These are phyloP conservation scores for Aphanomyces astaci DNA, from an alignment of 352 stramenopile species.

Conservation along the genomic window DNA sequence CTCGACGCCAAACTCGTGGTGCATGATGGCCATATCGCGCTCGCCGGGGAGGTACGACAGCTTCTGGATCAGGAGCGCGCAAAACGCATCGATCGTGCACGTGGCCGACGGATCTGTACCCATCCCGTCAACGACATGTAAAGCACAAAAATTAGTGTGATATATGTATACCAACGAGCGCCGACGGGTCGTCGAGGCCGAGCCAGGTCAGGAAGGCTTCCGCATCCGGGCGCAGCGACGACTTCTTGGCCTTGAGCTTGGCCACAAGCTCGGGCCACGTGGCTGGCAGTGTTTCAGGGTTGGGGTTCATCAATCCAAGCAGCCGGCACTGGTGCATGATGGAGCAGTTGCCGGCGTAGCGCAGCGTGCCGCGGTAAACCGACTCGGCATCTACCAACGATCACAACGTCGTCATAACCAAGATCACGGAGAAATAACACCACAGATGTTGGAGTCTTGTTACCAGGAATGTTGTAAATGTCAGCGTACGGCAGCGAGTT, in stretches of 20 bases:
- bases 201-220: conserved; percentile 71
- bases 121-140: neutral
- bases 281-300: conserved; percentile 38
- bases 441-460: neutral
- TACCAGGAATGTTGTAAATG: conserved; percentile 89
- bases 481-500: conserved; percentile 89
- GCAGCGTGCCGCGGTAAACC: conserved; percentile 91
- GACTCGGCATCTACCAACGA: conserved; percentile 52
- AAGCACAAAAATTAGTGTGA: neutral
- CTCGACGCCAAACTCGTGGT: conserved; percentile 83
- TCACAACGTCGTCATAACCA: neutral
- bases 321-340: conserved; percentile 87
- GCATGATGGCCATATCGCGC: conserved; percentile 94
- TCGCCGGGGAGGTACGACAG: conserved; percentile 84
- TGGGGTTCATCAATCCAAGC: conserved; percentile 84
- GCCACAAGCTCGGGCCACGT: conserved; percentile 83
- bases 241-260: conserved; percentile 35
- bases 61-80: conserved; percentile 79
- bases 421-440: neutral
- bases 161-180: conserved; percentile 23
- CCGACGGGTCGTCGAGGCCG: conserved; percentile 49
- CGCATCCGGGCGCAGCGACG: conserved; percentile 43
- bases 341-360: conserved; percentile 89
- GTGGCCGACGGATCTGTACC: conserved; percentile 33
- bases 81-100: conserved; percentile 80